Evolutionary conservation across 2,329 filamentous ascomycete genomes (phyloP).

Genomic region (Berkeleyomyces rouxiae): DNA sequence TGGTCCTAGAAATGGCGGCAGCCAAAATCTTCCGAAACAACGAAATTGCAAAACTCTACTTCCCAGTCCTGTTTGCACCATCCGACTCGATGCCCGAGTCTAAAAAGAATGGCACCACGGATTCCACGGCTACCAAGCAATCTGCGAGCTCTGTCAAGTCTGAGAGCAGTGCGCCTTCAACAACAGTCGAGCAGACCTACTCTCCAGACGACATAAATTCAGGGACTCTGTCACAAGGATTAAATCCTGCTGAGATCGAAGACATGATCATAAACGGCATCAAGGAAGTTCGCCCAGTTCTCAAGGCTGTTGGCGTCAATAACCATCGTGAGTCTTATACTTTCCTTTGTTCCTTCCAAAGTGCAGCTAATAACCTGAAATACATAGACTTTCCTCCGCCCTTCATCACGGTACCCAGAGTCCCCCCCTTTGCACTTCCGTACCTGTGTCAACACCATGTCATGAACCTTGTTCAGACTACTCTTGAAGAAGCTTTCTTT

Average conservation of each 20-base stretch:
- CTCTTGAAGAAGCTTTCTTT: conserved; percentile 6
- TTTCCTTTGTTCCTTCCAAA: neutral
- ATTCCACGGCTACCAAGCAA: too few species aligned
- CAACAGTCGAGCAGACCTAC: neutral
- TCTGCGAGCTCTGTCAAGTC: neutral
- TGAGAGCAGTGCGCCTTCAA: neutral
- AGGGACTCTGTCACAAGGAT: neutral
- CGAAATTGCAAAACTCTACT: neutral
- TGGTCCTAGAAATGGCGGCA: conserved; percentile 5
- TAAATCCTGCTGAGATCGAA: neutral
- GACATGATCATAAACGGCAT: neutral
- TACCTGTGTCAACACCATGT: conserved; percentile 9
- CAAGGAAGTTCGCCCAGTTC: neutral
- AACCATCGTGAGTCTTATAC: neutral
- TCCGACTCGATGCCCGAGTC: neutral
- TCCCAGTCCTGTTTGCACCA: neutral
- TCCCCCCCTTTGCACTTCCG: neutral
- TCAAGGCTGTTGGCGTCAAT: neutral
- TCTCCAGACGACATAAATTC: too few species aligned
- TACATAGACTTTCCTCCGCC: neutral
- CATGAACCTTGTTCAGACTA: neutral
- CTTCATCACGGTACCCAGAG: conserved; percentile 2
- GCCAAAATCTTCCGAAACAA: conserved; percentile 4
- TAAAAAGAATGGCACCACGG: neutral
- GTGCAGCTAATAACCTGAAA: neutral